Conservation (phyloP, 768 basidiomycete species). For the Termitomyces sp. region DNA sequence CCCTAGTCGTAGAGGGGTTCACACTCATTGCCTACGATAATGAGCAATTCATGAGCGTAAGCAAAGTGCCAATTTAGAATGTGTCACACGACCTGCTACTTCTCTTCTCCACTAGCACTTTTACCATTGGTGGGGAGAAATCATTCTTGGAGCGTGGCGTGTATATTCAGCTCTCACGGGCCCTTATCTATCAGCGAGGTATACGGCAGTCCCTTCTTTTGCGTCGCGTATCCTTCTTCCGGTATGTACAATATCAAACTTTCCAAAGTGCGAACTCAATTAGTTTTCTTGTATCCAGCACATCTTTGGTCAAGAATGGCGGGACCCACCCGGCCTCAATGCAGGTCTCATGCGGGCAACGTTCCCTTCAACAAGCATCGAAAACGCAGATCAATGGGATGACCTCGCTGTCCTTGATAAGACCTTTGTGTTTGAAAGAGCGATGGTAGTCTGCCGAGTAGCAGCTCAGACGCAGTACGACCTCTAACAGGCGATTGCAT, state of each 20-base stretch:
- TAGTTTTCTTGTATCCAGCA: constrained; percentile 5
- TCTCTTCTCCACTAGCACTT: constrained; percentile 11
- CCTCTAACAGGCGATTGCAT: not conserved
- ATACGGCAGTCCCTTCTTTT: not conserved
- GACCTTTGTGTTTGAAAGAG: constrained; percentile 61
- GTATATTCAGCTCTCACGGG: constrained; percentile 13
- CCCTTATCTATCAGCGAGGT: not conserved
- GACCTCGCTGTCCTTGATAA: constrained; percentile 42
- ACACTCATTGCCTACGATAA: constrained; percentile 18
- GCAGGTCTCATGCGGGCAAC: constrained; percentile 58
- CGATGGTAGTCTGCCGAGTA: constrained; percentile 59
- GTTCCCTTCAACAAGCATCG: constrained; percentile 57
- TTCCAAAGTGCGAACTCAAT: not conserved
- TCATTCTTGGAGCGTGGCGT: constrained; percentile 19
- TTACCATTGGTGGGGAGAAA: constrained; percentile 24
- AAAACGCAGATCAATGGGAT: constrained; percentile 55
- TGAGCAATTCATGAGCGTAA: constrained; percentile 19
- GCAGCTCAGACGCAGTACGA: constrained; percentile 47
- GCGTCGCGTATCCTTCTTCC: constrained; percentile 18
- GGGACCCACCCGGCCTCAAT: constrained; percentile 16
- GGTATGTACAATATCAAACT: constrained; percentile 2
- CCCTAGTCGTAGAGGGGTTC: constrained; percentile 12
- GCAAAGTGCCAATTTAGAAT: not conserved
- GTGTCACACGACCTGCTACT: not conserved
- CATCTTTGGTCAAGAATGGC: constrained; percentile 17